Conservation (phyloP, 2,329 filamentous ascomycete species). For the Stagonosporopsis cucurbitacearum region DNA sequence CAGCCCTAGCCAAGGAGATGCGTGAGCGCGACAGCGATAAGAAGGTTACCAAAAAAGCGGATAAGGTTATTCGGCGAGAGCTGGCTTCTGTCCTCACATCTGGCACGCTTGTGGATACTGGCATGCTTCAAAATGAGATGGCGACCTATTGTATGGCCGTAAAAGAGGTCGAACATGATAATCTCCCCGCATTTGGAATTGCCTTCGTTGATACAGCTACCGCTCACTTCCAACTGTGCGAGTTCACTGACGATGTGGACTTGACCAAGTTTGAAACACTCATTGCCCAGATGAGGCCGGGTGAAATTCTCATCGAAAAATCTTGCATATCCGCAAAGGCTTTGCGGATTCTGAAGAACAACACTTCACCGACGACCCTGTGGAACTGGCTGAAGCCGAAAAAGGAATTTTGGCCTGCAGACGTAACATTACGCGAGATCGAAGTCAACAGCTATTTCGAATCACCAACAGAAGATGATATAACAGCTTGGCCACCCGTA, state of each 20-base stretch:
- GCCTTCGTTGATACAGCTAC: constrained; percentile 96
- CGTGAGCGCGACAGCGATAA: constrained; percentile 75
- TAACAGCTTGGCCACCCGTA: constrained; percentile 77
- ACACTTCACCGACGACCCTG: constrained; percentile 87
- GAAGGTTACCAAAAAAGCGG: constrained; percentile 67
- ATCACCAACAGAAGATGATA: constrained; percentile 61
- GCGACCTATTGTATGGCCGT: constrained; percentile 95
- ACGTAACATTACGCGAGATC: constrained; percentile 81
- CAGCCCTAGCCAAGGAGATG: constrained; percentile 96
- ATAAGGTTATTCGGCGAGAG: constrained; percentile 93
- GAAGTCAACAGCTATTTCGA: constrained; percentile 81
- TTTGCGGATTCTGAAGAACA: constrained; percentile 92
- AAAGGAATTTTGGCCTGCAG: constrained; percentile 89
- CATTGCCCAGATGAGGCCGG: constrained; percentile 87
- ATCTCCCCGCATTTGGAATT: constrained; percentile 83
- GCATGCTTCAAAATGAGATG: constrained; percentile 98
- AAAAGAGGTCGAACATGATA: constrained; percentile 73
- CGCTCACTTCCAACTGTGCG: constrained; percentile 90
- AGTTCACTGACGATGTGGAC: constrained; percentile 90
- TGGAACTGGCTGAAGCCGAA: constrained; percentile 92
- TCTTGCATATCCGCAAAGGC: constrained; percentile 85
- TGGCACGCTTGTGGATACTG: constrained; percentile 91
- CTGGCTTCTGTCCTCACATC: constrained; percentile 88
- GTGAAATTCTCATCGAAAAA: constrained; percentile 86
- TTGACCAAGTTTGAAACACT: constrained; percentile 98